Evolutionary conservation across 2,329 filamentous ascomycete genomes (phyloP), one percentile per base, ranked within the genome.

Genomic region (Talaromyces piceae): DNA sequence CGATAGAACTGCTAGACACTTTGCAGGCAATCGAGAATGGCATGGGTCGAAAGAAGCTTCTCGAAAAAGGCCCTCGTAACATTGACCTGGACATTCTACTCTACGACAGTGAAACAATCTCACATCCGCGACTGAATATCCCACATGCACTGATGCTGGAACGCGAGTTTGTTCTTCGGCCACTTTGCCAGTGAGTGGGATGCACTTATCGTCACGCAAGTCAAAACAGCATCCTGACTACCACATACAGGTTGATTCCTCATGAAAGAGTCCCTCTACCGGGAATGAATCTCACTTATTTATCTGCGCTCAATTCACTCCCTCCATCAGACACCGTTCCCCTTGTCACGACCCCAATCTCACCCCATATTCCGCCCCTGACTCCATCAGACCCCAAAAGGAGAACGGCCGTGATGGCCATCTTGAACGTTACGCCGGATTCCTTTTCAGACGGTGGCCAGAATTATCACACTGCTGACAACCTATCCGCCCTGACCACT

Each of bases 21-120:
- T 79, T 98, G 1, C 91, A 98, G 65, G 78, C 79, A 27, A 91
- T 98, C 59, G 93, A 98, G 66, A 82, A 80, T 45, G 73, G 74
- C 0, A 80, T 96, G 63, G 91, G 91, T 0, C 80, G 93, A 51
- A 80, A 82, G 56, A 96, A 96, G 68, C 61, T 88, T 41, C 81
- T 97, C 39, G 89, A 96, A 62, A 98, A 98, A 66, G 93, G 93
- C 0, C 93, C 93, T 1, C 81, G 93, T 25, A 95, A 90, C 63
- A 95, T 98, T 55, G 93, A 98, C 63, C 76, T 98, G 12, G 93
- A 98, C 63, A 90, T 98, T 44, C 73, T 97, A 16, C 75, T 96
- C 1, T 96, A 95, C 63, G 85, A 83, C 47, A 72, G 87, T 50
- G 71, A 84, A 54, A 73, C 69, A 3, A 71, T 95, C 47, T 70